phyloP scores from a whole-genome alignment of 2,329 filamentous ascomycete species.

The Fonsecaea erecta region DNA sequence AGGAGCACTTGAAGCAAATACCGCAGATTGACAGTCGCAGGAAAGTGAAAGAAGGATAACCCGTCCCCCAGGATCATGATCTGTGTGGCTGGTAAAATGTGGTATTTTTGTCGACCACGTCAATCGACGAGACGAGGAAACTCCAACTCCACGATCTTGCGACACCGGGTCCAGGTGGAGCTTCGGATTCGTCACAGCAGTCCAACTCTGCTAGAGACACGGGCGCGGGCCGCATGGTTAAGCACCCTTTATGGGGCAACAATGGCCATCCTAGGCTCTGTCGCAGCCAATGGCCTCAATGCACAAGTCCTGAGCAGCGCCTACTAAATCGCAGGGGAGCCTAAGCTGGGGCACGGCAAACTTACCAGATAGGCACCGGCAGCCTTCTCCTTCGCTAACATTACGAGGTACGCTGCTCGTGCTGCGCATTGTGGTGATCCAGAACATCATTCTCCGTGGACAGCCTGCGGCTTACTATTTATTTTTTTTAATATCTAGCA shows the following conservation, averaged over 20 bases:
- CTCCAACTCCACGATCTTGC: conserved; percentile 12
- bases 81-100: conserved; percentile 27
- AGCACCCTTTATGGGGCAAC: too few species aligned
- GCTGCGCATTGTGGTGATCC: background rate
- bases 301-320: background rate
- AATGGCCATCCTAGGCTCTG: too few species aligned
- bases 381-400: background rate
- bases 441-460: background rate
- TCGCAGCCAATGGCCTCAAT: background rate
- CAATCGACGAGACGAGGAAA: conserved; percentile 18
- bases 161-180: conserved; percentile 5
- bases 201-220: background rate
- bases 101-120: conserved; percentile 19
- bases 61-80: conserved; percentile 5
- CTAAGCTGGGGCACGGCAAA: background rate
- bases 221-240: conserved; percentile 1
- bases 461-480: background rate
- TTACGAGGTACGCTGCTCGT: background rate
- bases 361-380: background rate
- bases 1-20: conserved; percentile 20
- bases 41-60: conserved; percentile 8
- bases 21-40: conserved; percentile 12
- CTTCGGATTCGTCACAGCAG: conserved; percentile 6
- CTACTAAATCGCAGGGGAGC: background rate
- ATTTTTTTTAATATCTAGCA: background rate